phyloP scores from a whole-genome alignment of 257 asterid species.

The Solanum rostratum region DNA sequence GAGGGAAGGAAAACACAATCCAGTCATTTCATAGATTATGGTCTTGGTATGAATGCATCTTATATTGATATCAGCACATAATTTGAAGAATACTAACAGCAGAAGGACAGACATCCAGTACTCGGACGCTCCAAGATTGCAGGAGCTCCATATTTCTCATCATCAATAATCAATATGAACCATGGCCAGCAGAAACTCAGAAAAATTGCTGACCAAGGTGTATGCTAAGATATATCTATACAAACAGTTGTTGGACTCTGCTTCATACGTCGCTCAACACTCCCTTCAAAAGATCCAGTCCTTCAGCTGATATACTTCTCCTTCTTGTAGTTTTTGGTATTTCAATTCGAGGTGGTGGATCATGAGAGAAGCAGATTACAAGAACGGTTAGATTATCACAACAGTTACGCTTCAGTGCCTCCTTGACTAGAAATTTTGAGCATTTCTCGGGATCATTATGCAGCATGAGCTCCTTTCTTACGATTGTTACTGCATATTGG shows the following conservation, averaged over 20 bases:
- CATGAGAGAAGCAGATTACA: slow-evolving; percentile 29
- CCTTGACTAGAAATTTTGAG: slow-evolving; percentile 46
- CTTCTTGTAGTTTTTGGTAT: slow-evolving; percentile 24
- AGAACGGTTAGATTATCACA: slow-evolving; percentile 33
- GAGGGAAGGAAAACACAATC: background rate
- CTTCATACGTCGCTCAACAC: slow-evolving; percentile 22
- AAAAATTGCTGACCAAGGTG: slow-evolving; percentile 4
- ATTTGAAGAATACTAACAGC: background rate
- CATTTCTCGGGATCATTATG: slow-evolving; percentile 75
- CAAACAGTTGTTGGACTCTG: background rate
- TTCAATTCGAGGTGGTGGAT: slow-evolving; percentile 34
- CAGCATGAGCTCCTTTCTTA: slow-evolving; percentile 67
- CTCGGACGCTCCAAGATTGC: background rate
- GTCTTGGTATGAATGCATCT: background rate
- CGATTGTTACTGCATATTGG: slow-evolving; percentile 73
- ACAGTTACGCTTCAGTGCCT: slow-evolving; percentile 32
- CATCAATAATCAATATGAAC: background rate
- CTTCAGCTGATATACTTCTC: slow-evolving; percentile 44
- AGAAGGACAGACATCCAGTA: background rate
- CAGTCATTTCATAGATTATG: background rate
- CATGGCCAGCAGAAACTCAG: slow-evolving; percentile 15
- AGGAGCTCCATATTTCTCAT: background rate
- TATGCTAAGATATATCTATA: background rate
- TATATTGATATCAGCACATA: background rate
- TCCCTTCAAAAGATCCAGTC: slow-evolving; percentile 36